phyloP scores from a whole-genome alignment of 192 early-diverging fungal species.

The Neocallimastix lanati region DNA sequence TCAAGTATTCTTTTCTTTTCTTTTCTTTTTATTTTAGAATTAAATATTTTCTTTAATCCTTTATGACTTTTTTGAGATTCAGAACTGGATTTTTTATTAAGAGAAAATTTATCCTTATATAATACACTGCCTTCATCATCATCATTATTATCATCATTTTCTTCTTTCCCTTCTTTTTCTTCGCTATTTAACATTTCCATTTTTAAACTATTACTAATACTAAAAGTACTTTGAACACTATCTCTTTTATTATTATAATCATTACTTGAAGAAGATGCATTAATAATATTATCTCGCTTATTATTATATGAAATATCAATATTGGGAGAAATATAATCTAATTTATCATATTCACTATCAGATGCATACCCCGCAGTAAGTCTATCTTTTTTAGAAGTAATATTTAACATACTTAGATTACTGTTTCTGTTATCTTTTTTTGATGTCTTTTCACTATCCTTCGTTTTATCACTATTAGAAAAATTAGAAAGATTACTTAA shows the following conservation, averaged over 20 bases:
- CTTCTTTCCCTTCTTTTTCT: slow-evolving; percentile 13
- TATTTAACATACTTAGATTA: neutral
- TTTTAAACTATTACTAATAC: neutral
- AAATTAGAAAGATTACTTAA: too few species aligned
- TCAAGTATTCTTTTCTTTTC: neutral
- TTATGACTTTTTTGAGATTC: neutral
- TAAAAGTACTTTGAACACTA: neutral
- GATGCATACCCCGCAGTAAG: neutral
- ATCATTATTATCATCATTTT: slow-evolving; percentile 19
- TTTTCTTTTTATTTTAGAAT: neutral
- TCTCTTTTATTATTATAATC: neutral
- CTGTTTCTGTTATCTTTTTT: neutral
- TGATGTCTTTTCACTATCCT: neutral
- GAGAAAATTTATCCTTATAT: neutral
- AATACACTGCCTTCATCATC: neutral
- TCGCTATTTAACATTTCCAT: slow-evolving; percentile 3
- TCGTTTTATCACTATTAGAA: neutral
- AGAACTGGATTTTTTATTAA: neutral
- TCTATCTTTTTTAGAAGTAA: too few species aligned
- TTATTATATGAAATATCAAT: neutral
- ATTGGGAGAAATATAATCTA: neutral
- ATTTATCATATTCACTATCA: neutral
- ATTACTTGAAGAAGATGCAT: neutral
- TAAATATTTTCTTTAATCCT: neutral
- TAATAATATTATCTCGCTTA: neutral